These are phyloP conservation scores for Populus pruinosa DNA, from an alignment of 345 rosid genomes.

Conservation along the genomic window DNA sequence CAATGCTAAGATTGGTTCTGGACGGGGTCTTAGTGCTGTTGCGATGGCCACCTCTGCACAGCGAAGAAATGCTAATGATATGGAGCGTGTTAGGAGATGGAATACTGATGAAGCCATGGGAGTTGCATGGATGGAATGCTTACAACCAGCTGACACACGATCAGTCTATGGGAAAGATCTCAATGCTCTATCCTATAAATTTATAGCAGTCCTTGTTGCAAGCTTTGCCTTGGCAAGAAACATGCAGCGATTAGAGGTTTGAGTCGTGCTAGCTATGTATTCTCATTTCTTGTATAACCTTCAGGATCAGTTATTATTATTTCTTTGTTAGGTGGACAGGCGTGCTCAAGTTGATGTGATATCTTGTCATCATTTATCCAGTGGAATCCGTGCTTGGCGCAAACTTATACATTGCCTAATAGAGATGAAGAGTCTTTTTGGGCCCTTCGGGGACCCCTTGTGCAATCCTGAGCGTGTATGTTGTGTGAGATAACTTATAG, in stretches of 20 bases:
- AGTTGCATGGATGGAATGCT: slow-evolving; percentile 98
- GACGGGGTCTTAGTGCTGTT: slow-evolving; percentile 98
- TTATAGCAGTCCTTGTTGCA: slow-evolving; percentile 91
- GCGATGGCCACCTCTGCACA: slow-evolving; percentile 99
- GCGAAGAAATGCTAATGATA: slow-evolving; percentile 79
- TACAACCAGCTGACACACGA: slow-evolving; percentile 88
- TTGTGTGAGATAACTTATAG: slow-evolving; percentile 16
- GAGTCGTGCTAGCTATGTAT: slow-evolving; percentile 20
- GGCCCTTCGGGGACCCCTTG: slow-evolving; percentile 57
- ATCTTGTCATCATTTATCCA: slow-evolving; percentile 47
- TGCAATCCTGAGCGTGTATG: slow-evolving; percentile 64
- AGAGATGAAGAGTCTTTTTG: slow-evolving; percentile 85
- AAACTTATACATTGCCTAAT: slow-evolving; percentile 81
- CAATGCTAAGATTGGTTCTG: slow-evolving; percentile 95
- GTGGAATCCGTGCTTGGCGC: slow-evolving; percentile 88
- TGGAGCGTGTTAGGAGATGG: slow-evolving; percentile 95
- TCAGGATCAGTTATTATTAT: slow-evolving; percentile 9
- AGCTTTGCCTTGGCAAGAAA: slow-evolving; percentile 99
- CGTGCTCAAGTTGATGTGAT: slow-evolving; percentile 73
- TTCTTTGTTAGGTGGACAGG: slow-evolving; percentile 74
- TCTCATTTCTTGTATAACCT: slow-evolving; percentile 13
- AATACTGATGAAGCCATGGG: slow-evolving; percentile 93
- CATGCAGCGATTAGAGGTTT: slow-evolving; percentile 95
- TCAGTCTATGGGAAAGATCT: slow-evolving; percentile 97
- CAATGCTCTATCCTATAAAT: slow-evolving; percentile 90